Evolutionary conservation across 495 filamentous ascomycete species (phyloP).

Genomic region (Talaromyces borbonicus): DNA sequence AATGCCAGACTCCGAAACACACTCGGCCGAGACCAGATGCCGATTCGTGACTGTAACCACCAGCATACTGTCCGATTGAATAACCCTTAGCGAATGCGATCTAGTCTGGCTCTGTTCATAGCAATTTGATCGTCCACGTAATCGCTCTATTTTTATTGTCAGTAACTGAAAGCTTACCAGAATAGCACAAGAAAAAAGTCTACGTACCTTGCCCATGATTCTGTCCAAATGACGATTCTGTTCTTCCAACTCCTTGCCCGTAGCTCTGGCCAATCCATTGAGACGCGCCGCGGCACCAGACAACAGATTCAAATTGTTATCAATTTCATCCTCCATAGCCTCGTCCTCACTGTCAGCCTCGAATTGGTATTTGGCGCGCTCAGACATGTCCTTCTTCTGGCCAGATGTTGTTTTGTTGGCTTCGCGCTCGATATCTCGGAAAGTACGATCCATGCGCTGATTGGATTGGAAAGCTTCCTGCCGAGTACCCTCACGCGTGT

Average conservation of each 20-base stretch:
- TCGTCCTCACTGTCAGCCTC: conserved; percentile 70
- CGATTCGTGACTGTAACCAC: too few species aligned
- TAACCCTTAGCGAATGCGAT: conserved; percentile 43
- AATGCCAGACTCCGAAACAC: too few species aligned
- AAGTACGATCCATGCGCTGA: conserved; percentile 50
- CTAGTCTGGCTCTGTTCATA: conserved; percentile 55
- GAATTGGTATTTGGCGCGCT: conserved; percentile 69
- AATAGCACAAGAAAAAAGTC: not conserved
- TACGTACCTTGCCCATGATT: conserved; percentile 57
- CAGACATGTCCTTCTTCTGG: conserved; percentile 47
- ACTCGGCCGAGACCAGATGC: too few species aligned
- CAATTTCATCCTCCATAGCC: conserved; percentile 64
- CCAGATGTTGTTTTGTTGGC: conserved; percentile 25
- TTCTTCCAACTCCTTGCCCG: conserved; percentile 61
- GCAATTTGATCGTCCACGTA: conserved; percentile 62
- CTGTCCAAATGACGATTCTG: conserved; percentile 67
- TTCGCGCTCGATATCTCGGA: conserved; percentile 41
- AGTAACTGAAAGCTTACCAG: conserved; percentile 14
- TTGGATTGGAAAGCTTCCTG: conserved; percentile 47
- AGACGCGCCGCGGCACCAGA: conserved; percentile 49
- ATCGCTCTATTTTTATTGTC: conserved; percentile 43
- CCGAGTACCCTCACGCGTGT: conserved; percentile 56
- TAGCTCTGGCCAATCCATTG: conserved; percentile 57
- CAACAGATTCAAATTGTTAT: conserved; percentile 52
- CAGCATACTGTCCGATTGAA: not conserved